phyloP scores from a whole-genome alignment of 768 basidiomycete genomes.

The Sarcodon sp. region DNA sequence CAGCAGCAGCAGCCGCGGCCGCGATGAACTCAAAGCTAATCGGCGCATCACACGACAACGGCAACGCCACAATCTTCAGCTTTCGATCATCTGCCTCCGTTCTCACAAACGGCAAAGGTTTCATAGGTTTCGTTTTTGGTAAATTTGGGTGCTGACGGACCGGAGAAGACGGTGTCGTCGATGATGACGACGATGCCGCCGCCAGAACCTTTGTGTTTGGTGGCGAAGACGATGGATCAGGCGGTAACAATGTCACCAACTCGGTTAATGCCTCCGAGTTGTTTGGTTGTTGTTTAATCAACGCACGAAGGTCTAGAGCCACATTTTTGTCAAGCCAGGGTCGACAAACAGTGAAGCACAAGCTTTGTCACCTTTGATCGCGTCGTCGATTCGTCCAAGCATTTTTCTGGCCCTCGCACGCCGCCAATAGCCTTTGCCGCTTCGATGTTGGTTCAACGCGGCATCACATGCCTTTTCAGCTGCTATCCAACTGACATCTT shows the following conservation, averaged over 20 bases:
- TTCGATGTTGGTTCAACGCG: conserved; percentile 51
- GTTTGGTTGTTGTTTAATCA: conserved; percentile 48
- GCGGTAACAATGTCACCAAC: conserved; percentile 26
- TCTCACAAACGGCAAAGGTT: conserved; percentile 39
- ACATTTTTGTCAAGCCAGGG: neutral
- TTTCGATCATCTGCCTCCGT: conserved; percentile 37
- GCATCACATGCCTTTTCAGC: conserved; percentile 60
- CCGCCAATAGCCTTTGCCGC: conserved; percentile 58
- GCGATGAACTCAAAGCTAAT: conserved; percentile 4
- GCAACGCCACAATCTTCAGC: conserved; percentile 38
- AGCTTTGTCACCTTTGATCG: conserved; percentile 37
- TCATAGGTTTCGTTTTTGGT: conserved; percentile 26
- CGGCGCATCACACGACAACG: conserved; percentile 25
- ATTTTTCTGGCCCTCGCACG: conserved; percentile 56
- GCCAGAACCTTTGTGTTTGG: conserved; percentile 3
- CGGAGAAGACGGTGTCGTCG: conserved; percentile 1
- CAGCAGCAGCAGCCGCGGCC: neutral
- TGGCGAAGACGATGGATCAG: conserved; percentile 4
- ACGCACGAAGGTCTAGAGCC: conserved; percentile 42
- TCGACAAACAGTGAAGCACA: neutral
- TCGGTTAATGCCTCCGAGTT: conserved; percentile 52
- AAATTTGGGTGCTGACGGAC: conserved; percentile 17
- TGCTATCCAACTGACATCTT: conserved; percentile 43
- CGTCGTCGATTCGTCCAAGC: conserved; percentile 41
- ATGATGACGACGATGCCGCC: conserved; percentile 9